Base-by-base conservation (phyloP, 768 basidiomycete genomes). In the Clathrus columnatus region DNA sequence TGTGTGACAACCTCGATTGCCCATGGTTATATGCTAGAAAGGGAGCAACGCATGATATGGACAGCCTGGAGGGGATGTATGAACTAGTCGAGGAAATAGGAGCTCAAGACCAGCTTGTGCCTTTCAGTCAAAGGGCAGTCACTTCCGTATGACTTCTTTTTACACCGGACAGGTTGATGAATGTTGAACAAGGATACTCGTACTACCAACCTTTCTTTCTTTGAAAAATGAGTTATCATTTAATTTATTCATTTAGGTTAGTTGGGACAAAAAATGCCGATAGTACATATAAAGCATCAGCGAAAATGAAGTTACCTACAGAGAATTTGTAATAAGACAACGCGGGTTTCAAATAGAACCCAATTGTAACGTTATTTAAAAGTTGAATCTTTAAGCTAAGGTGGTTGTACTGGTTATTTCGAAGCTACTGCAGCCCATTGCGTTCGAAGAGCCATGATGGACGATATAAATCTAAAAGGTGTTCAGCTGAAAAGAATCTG, bases 1-100 rank as follows among this genome's bases (percentile, higher is more conserved):
- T 77, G 29, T 98, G 94, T 68, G 83, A 87, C 62, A 91, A 89
- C 7, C 71, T 89, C 46, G 92, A 96, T 64, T 98, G 94, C 65
- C 79, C 85, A 0, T 86, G 89, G 81, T 67, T 92, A 29, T 96
- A 82, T 61, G 78, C 84, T 27, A 74, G 90, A 30, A 79, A 77
- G 58, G 83, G 80, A 61, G 68, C 70, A 0, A 59, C 61, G 28
- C 54, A 68, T 54, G 70, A 72, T 59, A 61, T 67, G 14, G 68
- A 65, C 18, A 65, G 66, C 59, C 49, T 65, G 61, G 32, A 59
- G 27, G 46, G 67, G 7, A 23, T 51, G 21, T n/a, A 27, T 17
- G 43, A 55, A 20, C 36, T 48, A 2, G 30, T 54, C 14, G 27
- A 24, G 11, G 57, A 56, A 36, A 43, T 36, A n/a, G 36, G 2